phyloP scores from a whole-genome alignment of 2,329 filamentous ascomycete genomes.

The Xylariaceae sp. region DNA sequence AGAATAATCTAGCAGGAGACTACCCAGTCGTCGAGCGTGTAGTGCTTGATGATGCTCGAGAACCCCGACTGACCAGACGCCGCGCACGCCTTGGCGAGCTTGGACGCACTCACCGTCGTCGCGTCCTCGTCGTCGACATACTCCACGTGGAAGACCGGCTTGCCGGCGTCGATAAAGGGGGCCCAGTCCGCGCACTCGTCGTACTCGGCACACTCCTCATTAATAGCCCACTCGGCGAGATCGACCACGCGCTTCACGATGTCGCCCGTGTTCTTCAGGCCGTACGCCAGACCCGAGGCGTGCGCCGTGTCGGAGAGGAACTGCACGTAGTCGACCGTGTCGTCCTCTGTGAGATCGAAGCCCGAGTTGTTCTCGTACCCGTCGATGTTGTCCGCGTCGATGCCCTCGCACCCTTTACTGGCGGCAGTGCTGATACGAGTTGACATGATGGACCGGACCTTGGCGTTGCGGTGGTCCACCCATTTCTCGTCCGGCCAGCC shows the following conservation, averaged over 20 bases:
- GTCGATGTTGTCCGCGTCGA: slow-evolving; percentile 69
- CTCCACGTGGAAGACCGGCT: slow-evolving; percentile 70
- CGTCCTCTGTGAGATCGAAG: slow-evolving; percentile 33
- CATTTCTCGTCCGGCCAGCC: slow-evolving; percentile 65
- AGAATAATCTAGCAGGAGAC: slow-evolving; percentile 10
- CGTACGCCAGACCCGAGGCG: too few species aligned
- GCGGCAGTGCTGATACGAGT: slow-evolving; percentile 53
- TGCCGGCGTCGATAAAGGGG: slow-evolving; percentile 53
- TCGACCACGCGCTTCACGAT: slow-evolving; percentile 48
- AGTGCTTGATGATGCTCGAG: slow-evolving; percentile 20
- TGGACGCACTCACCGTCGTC: slow-evolving; percentile 4
- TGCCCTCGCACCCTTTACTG: slow-evolving; percentile 60
- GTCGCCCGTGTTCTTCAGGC: slow-evolving; percentile 55
- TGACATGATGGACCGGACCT: slow-evolving; percentile 61
- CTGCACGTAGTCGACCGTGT: too few species aligned
- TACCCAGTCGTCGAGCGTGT: slow-evolving; percentile 16
- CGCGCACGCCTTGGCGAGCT: neutral
- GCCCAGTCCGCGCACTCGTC: slow-evolving; percentile 54
- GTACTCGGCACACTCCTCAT: slow-evolving; percentile 62
- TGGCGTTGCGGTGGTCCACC: slow-evolving; percentile 53
- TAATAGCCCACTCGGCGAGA: slow-evolving; percentile 60
- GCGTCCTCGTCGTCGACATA: slow-evolving; percentile 49
- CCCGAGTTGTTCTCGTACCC: slow-evolving; percentile 61
- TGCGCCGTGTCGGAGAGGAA: too few species aligned
- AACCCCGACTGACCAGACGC: slow-evolving; percentile 12